Evolutionary conservation across 768 basidiomycete genomes (phyloP).

Genomic region (Pisolithus marmoratus): DNA sequence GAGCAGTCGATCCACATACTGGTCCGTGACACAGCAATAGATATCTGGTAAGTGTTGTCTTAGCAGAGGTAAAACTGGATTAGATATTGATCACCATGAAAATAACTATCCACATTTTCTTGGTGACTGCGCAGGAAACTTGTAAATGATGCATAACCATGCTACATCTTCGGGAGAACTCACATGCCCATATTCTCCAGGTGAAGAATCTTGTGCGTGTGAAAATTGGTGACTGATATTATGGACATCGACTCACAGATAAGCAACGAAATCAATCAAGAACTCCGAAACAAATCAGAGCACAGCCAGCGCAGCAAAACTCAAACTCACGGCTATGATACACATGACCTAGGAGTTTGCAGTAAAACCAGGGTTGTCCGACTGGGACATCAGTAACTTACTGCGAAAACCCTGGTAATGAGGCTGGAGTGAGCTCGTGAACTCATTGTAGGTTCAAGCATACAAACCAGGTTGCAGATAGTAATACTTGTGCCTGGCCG

Average conservation of each 20-base stretch:
- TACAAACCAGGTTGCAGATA: constrained; percentile 2
- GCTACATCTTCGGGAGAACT: not conserved
- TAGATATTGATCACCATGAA: constrained; percentile 1
- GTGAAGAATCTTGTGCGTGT: constrained; percentile 1
- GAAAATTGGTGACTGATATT: not conserved
- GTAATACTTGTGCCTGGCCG: not conserved
- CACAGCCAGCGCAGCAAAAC: not conserved
- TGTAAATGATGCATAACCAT: not conserved
- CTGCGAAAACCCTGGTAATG: not conserved
- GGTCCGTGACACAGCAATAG: not conserved
- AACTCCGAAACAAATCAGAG: not conserved
- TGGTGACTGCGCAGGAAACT: not conserved
- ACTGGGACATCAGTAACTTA: not conserved
- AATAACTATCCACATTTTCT: not conserved
- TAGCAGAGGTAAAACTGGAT: not conserved
- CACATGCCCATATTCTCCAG: constrained; percentile 8
- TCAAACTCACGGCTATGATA: constrained; percentile 1
- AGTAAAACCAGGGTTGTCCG: not conserved
- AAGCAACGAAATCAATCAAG: constrained; percentile 1
- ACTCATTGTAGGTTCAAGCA: not conserved
- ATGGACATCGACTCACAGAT: not conserved
- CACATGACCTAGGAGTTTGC: not conserved
- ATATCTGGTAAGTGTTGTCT: not conserved
- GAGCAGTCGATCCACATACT: not conserved
- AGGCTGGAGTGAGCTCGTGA: not conserved